These are phyloP conservation scores for Candida caryicola DNA, from an alignment of 805 yeast species.

Conservation along the genomic window DNA sequence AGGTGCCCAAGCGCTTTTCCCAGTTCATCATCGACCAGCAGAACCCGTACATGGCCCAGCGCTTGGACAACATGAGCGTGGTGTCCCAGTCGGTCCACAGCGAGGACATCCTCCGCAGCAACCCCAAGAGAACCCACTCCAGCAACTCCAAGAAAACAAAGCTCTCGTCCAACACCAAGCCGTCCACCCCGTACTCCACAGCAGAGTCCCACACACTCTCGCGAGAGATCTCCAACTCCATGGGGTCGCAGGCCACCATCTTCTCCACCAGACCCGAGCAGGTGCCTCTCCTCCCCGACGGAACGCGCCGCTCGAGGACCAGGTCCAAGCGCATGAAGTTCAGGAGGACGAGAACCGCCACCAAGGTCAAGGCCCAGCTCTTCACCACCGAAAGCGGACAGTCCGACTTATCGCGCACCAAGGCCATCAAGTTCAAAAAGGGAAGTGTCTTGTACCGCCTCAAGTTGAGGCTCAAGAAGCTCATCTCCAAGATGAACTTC, in stretches of 20 bases:
- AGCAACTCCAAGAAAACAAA: slow-evolving; percentile 4
- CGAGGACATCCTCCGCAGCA: slow-evolving; percentile 1
- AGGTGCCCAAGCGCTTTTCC: slow-evolving; percentile 40
- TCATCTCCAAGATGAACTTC: slow-evolving; percentile 20
- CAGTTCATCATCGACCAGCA: slow-evolving; percentile 39
- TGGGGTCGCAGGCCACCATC: slow-evolving; percentile 45
- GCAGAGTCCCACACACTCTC: slow-evolving; percentile 7
- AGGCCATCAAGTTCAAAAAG: slow-evolving; percentile 33
- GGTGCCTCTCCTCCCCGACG: background rate
- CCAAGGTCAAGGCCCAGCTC: slow-evolving; percentile 2
- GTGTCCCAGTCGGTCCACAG: slow-evolving; percentile 11
- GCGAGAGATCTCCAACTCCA: slow-evolving; percentile 33
- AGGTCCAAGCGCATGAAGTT: background rate
- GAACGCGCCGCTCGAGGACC: background rate
- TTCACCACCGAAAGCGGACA: slow-evolving; percentile 2
- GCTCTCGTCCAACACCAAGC: slow-evolving; percentile 8
- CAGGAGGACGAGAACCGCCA: background rate
- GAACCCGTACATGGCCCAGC: slow-evolving; percentile 17
- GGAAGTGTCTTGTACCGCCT: slow-evolving; percentile 35
- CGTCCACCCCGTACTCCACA: slow-evolving; percentile 2
- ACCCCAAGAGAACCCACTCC: slow-evolving; percentile 1
- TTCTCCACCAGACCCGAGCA: slow-evolving; percentile 37
- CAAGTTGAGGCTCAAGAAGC: slow-evolving; percentile 23
- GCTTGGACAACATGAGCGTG: slow-evolving; percentile 19
- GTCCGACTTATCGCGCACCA: slow-evolving; percentile 20